Conservation (phyloP, 495 filamentous ascomycete genomes). For the Neurospora sp. region DNA sequence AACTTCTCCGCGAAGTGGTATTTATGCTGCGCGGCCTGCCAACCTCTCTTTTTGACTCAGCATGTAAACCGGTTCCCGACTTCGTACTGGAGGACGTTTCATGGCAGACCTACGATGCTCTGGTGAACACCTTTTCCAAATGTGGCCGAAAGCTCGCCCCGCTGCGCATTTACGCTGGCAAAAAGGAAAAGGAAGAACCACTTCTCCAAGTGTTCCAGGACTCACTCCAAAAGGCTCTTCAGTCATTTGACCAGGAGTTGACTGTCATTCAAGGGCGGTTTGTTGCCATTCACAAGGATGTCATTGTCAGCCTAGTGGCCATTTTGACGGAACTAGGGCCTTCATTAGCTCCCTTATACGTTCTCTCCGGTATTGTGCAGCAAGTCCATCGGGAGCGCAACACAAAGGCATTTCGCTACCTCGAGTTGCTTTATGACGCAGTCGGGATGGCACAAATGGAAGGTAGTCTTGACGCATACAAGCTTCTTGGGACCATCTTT, state of each 20-base stretch:
- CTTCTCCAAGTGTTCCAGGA: slow-evolving; percentile 42
- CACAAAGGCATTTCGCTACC: slow-evolving; percentile 43
- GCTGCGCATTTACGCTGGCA: slow-evolving; percentile 22
- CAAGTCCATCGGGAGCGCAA: slow-evolving; percentile 27
- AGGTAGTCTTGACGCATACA: slow-evolving; percentile 50
- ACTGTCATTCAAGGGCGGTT: slow-evolving; percentile 35
- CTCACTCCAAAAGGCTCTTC: slow-evolving; percentile 30
- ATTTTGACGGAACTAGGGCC: slow-evolving; percentile 51
- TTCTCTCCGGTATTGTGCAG: slow-evolving; percentile 40
- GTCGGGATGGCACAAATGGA: slow-evolving; percentile 59
- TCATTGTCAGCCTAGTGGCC: slow-evolving; percentile 47
- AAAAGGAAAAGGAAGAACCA: slow-evolving; percentile 26
- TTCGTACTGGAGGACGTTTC: slow-evolving; percentile 29
- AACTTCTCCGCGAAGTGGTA: slow-evolving; percentile 64
- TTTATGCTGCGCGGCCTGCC: slow-evolving; percentile 78
- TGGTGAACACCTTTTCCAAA: slow-evolving; percentile 30
- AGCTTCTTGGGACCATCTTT: slow-evolving; percentile 56
- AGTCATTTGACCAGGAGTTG: slow-evolving; percentile 33
- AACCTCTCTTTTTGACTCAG: slow-evolving; percentile 56
- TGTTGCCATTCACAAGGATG: slow-evolving; percentile 31
- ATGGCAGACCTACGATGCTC: slow-evolving; percentile 31
- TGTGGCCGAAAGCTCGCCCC: slow-evolving; percentile 28
- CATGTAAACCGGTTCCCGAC: slow-evolving; percentile 18
- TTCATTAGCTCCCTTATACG: slow-evolving; percentile 41
- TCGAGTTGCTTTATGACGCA: slow-evolving; percentile 65